phyloP scores from a whole-genome alignment of 179 eudicot genomes.

The Sideroxylon spinosum region DNA sequence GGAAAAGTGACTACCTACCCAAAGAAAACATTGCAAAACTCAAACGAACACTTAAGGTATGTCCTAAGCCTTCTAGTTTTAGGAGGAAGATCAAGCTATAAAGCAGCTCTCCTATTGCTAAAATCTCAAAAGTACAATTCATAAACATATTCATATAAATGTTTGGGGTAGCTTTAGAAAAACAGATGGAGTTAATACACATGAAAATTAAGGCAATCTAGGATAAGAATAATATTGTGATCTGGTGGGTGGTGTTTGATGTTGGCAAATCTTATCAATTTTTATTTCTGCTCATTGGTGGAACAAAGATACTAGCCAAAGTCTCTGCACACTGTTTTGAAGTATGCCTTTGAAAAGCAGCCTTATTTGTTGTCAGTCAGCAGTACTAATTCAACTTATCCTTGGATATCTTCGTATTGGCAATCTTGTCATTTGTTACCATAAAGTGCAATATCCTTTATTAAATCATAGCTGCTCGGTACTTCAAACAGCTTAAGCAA shows the following conservation, averaged over 20 bases:
- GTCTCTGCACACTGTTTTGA: background rate
- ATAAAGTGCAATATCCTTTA: background rate
- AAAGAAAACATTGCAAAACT: background rate
- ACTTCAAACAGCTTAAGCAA: background rate
- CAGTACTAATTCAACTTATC: background rate
- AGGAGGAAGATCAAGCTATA: background rate
- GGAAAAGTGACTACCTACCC: too few relatives aligned
- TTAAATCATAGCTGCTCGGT: background rate
- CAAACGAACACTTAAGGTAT: background rate
- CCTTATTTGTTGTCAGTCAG: background rate
- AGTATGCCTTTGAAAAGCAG: background rate
- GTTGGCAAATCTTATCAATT: background rate
- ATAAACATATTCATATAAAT: background rate
- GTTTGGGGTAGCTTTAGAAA: background rate
- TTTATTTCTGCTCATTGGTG: background rate
- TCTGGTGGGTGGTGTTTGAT: background rate
- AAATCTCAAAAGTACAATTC: background rate
- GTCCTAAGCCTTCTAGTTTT: background rate
- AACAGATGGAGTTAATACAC: background rate
- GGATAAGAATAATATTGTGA: background rate
- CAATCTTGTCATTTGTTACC: constrained; percentile 3
- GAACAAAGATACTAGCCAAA: constrained; percentile 2
- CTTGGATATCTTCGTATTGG: background rate
- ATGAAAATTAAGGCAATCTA: background rate
- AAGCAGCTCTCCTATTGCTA: background rate